phyloP scores from a whole-genome alignment of 1,284 basidiomycete species.

The Hortiboletus rubellus region DNA sequence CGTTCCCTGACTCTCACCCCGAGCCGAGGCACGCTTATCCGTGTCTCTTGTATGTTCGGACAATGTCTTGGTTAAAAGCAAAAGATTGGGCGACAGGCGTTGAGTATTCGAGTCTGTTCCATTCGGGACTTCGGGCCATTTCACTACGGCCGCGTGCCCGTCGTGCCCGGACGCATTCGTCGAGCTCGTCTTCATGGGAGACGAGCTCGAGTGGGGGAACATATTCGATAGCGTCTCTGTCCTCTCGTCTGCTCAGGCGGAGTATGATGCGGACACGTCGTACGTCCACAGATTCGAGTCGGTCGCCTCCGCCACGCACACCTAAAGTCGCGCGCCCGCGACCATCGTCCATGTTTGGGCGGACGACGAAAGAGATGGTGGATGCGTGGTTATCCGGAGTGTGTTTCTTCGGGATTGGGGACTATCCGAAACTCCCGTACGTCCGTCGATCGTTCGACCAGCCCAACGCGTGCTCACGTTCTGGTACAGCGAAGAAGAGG shows the following conservation, averaged over 20 bases:
- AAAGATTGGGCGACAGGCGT: slow-evolving; percentile 31
- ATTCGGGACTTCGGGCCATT: slow-evolving; percentile 32
- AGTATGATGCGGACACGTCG: background rate
- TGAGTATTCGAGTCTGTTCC: slow-evolving; percentile 33
- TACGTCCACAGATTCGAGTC: slow-evolving; percentile 3
- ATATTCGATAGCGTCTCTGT: background rate
- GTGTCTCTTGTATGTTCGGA: background rate
- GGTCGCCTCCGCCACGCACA: background rate
- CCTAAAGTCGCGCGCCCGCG: slow-evolving; percentile 6
- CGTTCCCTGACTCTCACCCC: background rate
- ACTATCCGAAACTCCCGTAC: slow-evolving; percentile 11
- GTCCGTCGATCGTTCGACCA: background rate
- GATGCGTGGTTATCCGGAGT: slow-evolving; percentile 8
- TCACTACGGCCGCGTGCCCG: slow-evolving; percentile 15
- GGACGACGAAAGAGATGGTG: slow-evolving; percentile 7
- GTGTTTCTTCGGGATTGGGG: background rate
- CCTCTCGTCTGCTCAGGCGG: slow-evolving; percentile 10
- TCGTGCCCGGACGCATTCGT: slow-evolving; percentile 13
- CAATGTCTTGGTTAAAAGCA: slow-evolving; percentile 35
- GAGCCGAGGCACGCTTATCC: background rate
- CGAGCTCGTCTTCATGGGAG: slow-evolving; percentile 8
- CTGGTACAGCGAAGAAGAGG: slow-evolving; percentile 6
- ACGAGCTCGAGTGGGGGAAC: background rate
- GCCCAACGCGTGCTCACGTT: background rate
- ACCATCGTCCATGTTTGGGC: slow-evolving; percentile 20